A percentile compares a stretch with the other conserved stretches of the same genome.
These are phyloP conservation scores for Omphalea diandra DNA, from an alignment of 441 rosid species.

Conservation along the genomic window DNA sequence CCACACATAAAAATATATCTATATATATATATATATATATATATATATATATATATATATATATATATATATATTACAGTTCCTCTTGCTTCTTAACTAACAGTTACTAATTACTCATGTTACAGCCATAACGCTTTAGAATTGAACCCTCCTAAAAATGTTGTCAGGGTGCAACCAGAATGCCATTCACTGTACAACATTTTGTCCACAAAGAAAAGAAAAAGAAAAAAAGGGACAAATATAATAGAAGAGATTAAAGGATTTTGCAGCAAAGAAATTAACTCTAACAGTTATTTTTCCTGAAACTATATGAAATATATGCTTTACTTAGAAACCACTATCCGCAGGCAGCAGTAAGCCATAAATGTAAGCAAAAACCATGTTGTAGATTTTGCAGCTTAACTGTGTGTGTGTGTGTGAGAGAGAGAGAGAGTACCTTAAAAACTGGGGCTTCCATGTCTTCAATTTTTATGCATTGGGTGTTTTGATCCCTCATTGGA, in stretches of 20 bases:
- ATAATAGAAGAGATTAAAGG: constrained; percentile 4
- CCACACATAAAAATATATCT: too few relatives aligned
- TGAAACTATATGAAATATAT: not conserved
- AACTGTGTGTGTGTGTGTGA: not conserved
- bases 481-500: constrained; percentile 85
- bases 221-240: not conserved
- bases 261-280: not conserved
- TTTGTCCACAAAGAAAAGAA: not conserved
- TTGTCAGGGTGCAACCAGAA: constrained; percentile 3
- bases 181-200: constrained; percentile 5
- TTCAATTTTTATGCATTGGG: constrained; percentile 62
- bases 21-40: too few relatives aligned
- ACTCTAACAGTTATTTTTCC: not conserved
- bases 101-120: not conserved
- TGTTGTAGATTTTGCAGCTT: not conserved
- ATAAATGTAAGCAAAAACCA: not conserved
- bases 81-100: constrained; percentile 6
- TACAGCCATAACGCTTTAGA: not conserved
- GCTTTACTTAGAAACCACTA: not conserved
- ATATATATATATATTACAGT: too few relatives aligned
- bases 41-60: too few relatives aligned
- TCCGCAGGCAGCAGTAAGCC: not conserved
- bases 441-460: constrained; percentile 86
- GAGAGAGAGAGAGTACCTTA: constrained; percentile 50
- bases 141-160: not conserved